phyloP scores from a whole-genome alignment of 2,329 filamentous ascomycete genomes.

The Aspergillus pseudotamarii region DNA sequence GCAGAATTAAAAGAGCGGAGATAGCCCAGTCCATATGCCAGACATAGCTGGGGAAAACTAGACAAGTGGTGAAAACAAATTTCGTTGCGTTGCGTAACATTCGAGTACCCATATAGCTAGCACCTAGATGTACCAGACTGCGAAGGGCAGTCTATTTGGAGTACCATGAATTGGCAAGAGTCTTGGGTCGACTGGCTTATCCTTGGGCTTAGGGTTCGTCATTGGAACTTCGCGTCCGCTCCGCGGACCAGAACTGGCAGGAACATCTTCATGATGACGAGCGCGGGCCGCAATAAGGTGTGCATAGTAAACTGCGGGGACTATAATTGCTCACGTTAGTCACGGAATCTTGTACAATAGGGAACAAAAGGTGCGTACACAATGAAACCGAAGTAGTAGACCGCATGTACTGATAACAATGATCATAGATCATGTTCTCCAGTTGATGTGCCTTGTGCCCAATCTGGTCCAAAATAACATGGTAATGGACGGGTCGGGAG shows the following conservation, averaged over 20 bases:
- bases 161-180: conserved; percentile 38
- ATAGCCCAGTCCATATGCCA: not conserved
- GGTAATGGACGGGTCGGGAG: conserved; percentile 87
- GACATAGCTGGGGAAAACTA: not conserved
- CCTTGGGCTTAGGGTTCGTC: conserved; percentile 30
- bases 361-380: conserved; percentile 40
- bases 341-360: not conserved
- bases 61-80: not conserved
- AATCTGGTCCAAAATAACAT: conserved; percentile 82
- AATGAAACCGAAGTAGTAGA: conserved; percentile 91
- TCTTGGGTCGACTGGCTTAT: conserved; percentile 33
- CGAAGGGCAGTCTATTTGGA: conserved; percentile 32
- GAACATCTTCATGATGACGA: conserved; percentile 68
- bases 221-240: conserved; percentile 42
- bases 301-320: conserved; percentile 92
- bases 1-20: not conserved
- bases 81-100: not conserved
- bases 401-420: conserved; percentile 89
- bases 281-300: conserved; percentile 85
- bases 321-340: conserved; percentile 25
- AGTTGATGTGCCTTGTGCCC: conserved; percentile 68
- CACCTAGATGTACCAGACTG: conserved; percentile 46
- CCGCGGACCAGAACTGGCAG: conserved; percentile 43
- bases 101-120: not conserved
- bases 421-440: conserved; percentile 89